Base-by-base conservation (phyloP, 1,284 basidiomycete genomes). In the Earliella scabrosa region DNA sequence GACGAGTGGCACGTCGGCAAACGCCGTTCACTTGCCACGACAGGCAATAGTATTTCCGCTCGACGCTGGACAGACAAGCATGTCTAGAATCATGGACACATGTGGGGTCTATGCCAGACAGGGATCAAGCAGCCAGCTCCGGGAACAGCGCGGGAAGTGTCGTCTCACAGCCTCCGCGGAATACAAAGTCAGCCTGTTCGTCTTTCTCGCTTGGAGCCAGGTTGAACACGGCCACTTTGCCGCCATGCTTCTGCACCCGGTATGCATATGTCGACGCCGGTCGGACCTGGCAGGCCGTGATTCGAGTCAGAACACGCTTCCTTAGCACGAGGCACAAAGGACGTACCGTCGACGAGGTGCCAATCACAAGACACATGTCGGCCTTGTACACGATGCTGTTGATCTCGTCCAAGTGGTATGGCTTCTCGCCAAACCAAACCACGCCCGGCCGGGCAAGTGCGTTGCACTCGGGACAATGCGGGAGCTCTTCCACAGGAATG, bases 221-320 rank as follows among this genome's bases (percentile, higher is more conserved):
- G 24, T 88, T 87, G 73, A 88, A 88, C 1, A 87, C 81, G 0
- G 85, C 86, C 2, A 83, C 75, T 54, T 74, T 76, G 6, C 78
- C 82, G 0, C 76, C 78, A 43, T 73, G 66, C 2, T 60, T 56
- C 46, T 69, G 61, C 8, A 82, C 77, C 3, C 63, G 52, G 7
- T 64, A 56, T 2, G 73, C 72, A 55, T 72, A 76, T 8, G 68
- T 69, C 4, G 75, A 73, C 1, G 75, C 75, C 2, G 75, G 75
- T n/a, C 68, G 66, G 0, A 73, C 68, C 69, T 71, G 38, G 6
- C 16, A 16, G 50, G 16, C 16, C 40, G 24, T 9, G 11, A 23
- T 8, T 8, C 8, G 36, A n/a, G 36, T 38, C 14, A 36, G 35
- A 11, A 10, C 29, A 36, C 21, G 26, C 2, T 2, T 8, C 3